Conservation (phyloP, 2,329 filamentous ascomycete species). For the Stachybotrys elegans region DNA sequence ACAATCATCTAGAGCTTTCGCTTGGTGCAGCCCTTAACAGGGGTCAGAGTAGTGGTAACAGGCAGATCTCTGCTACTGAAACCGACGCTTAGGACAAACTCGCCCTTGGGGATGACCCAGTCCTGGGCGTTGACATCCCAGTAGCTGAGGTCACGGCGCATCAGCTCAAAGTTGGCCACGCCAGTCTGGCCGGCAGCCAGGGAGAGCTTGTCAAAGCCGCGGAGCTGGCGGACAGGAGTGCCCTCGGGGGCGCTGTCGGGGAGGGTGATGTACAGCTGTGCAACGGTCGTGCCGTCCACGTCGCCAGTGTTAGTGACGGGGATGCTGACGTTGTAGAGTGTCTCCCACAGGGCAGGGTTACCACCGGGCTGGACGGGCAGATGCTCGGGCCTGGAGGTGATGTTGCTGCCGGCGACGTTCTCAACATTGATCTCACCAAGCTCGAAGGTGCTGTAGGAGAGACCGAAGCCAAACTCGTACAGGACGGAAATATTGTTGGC, state of each 20-base stretch:
- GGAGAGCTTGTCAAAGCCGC: constrained; percentile 46
- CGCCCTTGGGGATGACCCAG: constrained; percentile 28
- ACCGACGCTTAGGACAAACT: constrained; percentile 19
- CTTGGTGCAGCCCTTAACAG: constrained; percentile 4
- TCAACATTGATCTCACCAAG: constrained; percentile 30
- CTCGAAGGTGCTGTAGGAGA: constrained; percentile 62
- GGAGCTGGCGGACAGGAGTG: constrained; percentile 44
- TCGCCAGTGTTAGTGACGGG: constrained; percentile 46
- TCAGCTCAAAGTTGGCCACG: constrained; percentile 39
- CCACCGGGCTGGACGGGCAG: constrained; percentile 43
- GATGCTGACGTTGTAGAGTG: constrained; percentile 41
- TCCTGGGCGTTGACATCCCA: constrained; percentile 39
- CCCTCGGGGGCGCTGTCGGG: constrained; percentile 28
- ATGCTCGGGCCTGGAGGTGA: constrained; percentile 22
- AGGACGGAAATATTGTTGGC: constrained; percentile 51
- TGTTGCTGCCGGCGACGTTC: constrained; percentile 12
- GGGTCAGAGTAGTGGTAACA: constrained; percentile 15
- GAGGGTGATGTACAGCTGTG: constrained; percentile 51
- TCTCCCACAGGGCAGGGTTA: constrained; percentile 48
- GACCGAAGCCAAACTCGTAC: constrained; percentile 64
- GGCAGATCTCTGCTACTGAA: constrained; percentile 21
- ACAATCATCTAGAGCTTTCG: no score
- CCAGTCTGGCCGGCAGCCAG: constrained; percentile 34
- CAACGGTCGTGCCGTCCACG: constrained; percentile 42
- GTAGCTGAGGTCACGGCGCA: constrained; percentile 42